Conservation (phyloP, 2,329 filamentous ascomycete genomes). For the Pseudofabraea citricarpa region DNA sequence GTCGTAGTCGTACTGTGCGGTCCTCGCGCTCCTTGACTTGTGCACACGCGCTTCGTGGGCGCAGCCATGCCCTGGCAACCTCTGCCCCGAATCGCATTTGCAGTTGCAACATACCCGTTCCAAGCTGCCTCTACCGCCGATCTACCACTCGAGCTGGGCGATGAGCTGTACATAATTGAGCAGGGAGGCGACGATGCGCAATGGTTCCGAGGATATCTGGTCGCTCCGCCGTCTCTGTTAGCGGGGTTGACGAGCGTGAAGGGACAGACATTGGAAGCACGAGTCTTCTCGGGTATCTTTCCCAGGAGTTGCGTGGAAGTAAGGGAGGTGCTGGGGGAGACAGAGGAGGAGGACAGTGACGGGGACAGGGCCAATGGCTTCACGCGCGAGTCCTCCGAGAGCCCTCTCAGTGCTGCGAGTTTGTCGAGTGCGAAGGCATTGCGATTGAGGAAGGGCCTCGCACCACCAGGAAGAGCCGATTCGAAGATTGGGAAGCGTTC, state of each 20-base stretch:
- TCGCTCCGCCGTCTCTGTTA: conserved; percentile 88
- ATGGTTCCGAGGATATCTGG: conserved; percentile 93
- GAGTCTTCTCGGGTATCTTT: conserved; percentile 98
- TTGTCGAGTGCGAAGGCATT: conserved; percentile 9
- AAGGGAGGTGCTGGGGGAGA: conserved; percentile 81
- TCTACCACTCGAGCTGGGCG: conserved; percentile 92
- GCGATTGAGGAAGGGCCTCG: conserved; percentile 5
- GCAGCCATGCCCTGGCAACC: conserved; percentile 87
- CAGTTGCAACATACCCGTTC: conserved; percentile 93
- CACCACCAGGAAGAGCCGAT: neutral
- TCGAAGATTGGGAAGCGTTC: neutral
- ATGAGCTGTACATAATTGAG: conserved; percentile 98
- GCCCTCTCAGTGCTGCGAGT: conserved; percentile 4
- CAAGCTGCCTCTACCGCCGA: conserved; percentile 81
- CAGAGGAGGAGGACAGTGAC: conserved; percentile 43
- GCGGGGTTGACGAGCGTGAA: conserved; percentile 86
- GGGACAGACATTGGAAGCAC: conserved; percentile 88
- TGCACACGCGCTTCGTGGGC: neutral
- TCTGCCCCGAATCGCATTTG: conserved; percentile 94
- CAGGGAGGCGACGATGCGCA: conserved; percentile 79
- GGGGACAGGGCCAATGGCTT: conserved; percentile 10
- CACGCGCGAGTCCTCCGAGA: conserved; percentile 12
- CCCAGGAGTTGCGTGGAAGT: conserved; percentile 92
- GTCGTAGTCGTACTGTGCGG: no score
- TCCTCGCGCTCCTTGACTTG: no score